phyloP scores from a whole-genome alignment of 768 basidiomycete species.

The Suillus paluster region DNA sequence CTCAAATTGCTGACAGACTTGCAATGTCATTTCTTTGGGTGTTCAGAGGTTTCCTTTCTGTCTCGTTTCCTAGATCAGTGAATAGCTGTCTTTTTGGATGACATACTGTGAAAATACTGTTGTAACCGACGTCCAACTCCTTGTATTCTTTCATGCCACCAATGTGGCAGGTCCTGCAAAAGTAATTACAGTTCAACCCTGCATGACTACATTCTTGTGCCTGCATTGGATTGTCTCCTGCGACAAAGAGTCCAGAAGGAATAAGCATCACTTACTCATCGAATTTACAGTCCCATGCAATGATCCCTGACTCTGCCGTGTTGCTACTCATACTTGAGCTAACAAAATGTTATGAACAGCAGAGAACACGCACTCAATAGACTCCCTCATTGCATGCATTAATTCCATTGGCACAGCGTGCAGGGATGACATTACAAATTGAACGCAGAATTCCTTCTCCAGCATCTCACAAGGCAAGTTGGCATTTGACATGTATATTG shows the following conservation, averaged over 20 bases:
- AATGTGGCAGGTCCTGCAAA: slow-evolving; percentile 44
- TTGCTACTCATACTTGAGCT: slow-evolving; percentile 31
- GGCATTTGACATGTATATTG: slow-evolving; percentile 42
- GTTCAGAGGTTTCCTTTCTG: background rate
- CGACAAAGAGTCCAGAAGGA: slow-evolving; percentile 28
- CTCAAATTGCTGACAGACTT: slow-evolving; percentile 9
- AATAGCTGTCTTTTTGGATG: background rate
- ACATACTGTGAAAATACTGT: slow-evolving; percentile 36
- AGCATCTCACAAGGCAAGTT: slow-evolving; percentile 41
- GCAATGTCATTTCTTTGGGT: slow-evolving; percentile 24
- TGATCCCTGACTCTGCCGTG: slow-evolving; percentile 15
- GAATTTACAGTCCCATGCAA: slow-evolving; percentile 32
- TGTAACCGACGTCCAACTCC: slow-evolving; percentile 38
- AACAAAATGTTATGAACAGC: slow-evolving; percentile 14
- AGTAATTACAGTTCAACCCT: slow-evolving; percentile 43
- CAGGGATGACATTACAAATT: slow-evolving; percentile 45
- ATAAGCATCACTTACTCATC: slow-evolving; percentile 22
- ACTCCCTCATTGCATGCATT: slow-evolving; percentile 35
- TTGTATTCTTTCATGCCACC: slow-evolving; percentile 42
- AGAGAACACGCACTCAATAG: slow-evolving; percentile 35
- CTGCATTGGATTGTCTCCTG: slow-evolving; percentile 46
- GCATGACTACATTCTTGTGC: slow-evolving; percentile 44
- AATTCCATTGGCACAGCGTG: slow-evolving; percentile 43
- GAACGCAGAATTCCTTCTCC: slow-evolving; percentile 41
- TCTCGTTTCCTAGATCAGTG: background rate